Evolutionary conservation across 805 yeast genomes (phyloP), one percentile per base, ranked within the genome.

Genomic region (Candida qinlingensis): DNA sequence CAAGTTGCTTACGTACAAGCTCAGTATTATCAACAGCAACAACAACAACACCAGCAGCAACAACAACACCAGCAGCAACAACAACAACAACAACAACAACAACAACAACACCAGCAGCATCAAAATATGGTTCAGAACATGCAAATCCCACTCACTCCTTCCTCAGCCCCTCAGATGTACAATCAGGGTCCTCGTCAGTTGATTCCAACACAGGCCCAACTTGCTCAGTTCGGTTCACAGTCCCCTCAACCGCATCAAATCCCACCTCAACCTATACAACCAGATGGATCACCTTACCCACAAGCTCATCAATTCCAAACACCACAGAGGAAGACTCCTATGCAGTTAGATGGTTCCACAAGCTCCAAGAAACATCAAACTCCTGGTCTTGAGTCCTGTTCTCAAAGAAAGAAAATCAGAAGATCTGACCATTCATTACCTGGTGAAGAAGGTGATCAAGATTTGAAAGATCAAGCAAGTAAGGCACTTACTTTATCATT

Each of bases 381-480:
- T 0, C 57, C 61, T 28, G 61, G 54, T 30, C 28, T 29, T 39
- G 45, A 46, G n/a, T 12, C 50, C 9, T 50, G 47, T 9, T 50
- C 61, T 9, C 56, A 53, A n/a, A 55, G 56, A 35, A 61, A 60
- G 42, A 58, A 57, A 40, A 53, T 47, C 34, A 58, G 61, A 56
- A 56, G 58, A 42, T 54, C 63, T 1, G 64, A 61, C 39, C 59
- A 56, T 39, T 55, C 62, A 4, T 43, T 54, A 42, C 58, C 62
- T 34, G 62, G 61, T 40, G 65, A 61, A 41, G 68, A 66, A 13
- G 67, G 71, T 10, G 74, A 72, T 43, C 51, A 50, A 10, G 72
- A 72, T 47, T 53, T 73, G 49, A 70, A 63, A 52, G 63, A 59
- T 42, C 52, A 71, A 42, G 76, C 77, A 3, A 47, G 51, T 19